A percentile compares a stretch with the other conserved stretches of the same genome.
Conservation (phyloP, 371 early-diverging fungal genomes). For the Saksenaea oblongispora region DNA sequence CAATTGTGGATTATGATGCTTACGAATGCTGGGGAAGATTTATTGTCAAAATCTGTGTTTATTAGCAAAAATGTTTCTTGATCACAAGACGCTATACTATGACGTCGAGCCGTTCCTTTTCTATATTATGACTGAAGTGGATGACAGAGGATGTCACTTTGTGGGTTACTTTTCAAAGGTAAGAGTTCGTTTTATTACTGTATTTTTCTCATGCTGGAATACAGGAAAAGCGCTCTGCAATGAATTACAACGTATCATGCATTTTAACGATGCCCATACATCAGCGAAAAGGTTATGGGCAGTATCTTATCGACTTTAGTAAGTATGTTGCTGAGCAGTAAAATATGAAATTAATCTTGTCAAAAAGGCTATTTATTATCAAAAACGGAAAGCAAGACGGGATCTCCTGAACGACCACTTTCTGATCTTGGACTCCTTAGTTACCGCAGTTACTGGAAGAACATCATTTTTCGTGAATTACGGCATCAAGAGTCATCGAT, state of each 20-base stretch:
- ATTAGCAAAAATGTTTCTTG: slow-evolving; percentile 95
- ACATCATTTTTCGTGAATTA: slow-evolving; percentile 23
- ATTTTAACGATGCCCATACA: slow-evolving; percentile 91
- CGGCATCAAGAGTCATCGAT: slow-evolving; percentile 27
- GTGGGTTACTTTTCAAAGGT: slow-evolving; percentile 98
- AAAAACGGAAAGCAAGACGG: slow-evolving; percentile 77
- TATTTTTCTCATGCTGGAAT: background rate
- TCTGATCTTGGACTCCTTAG: slow-evolving; percentile 89
- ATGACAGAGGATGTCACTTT: slow-evolving; percentile 84
- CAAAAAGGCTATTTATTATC: slow-evolving; percentile 80
- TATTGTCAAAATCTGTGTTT: slow-evolving; percentile 98
- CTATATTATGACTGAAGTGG: slow-evolving; percentile 86
- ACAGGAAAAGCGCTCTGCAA: slow-evolving; percentile 85
- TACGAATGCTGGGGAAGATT: background rate
- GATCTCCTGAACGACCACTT: slow-evolving; percentile 92
- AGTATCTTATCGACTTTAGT: slow-evolving; percentile 93
- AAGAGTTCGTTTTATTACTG: background rate
- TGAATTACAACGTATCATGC: slow-evolving; percentile 96
- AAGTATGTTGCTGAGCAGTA: slow-evolving; percentile 19
- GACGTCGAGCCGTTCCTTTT: slow-evolving; percentile 99
- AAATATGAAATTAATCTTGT: slow-evolving; percentile 17
- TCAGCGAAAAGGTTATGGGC: slow-evolving; percentile 97
- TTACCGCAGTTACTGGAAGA: slow-evolving; percentile 75
- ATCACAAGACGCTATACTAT: slow-evolving; percentile 99
- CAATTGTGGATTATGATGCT: background rate